phyloP scores from a whole-genome alignment of 192 early-diverging fungal genomes.

The Backusella morwellensis region DNA sequence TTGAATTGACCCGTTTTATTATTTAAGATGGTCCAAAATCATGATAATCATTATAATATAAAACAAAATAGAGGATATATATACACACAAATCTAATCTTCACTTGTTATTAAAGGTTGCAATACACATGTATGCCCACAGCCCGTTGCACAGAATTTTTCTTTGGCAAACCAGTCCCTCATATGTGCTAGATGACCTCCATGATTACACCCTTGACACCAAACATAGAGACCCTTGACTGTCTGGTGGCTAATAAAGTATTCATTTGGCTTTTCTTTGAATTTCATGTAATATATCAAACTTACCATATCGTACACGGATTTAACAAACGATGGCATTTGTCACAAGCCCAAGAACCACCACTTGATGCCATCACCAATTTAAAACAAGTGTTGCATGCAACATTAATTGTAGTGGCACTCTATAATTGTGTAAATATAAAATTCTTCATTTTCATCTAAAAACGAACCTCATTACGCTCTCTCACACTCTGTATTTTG shows the following conservation, averaged over 20 bases:
- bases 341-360: slow-evolving; percentile 67
- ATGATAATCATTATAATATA: no score
- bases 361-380: slow-evolving; percentile 43
- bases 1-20: no score
- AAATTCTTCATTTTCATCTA: slow-evolving; percentile 40
- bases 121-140: slow-evolving; percentile 70
- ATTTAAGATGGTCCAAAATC: no score
- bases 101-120: slow-evolving; percentile 5
- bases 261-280: not conserved
- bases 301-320: slow-evolving; percentile 69
- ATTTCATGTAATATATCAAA: not conserved
- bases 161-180: slow-evolving; percentile 63
- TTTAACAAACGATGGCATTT: slow-evolving; percentile 61
- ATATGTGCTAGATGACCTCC: slow-evolving; percentile 77
- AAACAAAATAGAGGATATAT: not conserved
- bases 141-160: slow-evolving; percentile 68
- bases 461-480: slow-evolving; percentile 60
- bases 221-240: slow-evolving; percentile 69
- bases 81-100: not conserved
- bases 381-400: slow-evolving; percentile 68
- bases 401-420: slow-evolving; percentile 72
- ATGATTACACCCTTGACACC: slow-evolving; percentile 81
- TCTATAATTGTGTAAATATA: slow-evolving; percentile 32
- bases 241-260: slow-evolving; percentile 56
- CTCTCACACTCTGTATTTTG: slow-evolving; percentile 37